Evolutionary conservation across 169 alveolate genomes (phyloP), one percentile per base, ranked within the genome.

Genomic region (Plasmodium inui): DNA sequence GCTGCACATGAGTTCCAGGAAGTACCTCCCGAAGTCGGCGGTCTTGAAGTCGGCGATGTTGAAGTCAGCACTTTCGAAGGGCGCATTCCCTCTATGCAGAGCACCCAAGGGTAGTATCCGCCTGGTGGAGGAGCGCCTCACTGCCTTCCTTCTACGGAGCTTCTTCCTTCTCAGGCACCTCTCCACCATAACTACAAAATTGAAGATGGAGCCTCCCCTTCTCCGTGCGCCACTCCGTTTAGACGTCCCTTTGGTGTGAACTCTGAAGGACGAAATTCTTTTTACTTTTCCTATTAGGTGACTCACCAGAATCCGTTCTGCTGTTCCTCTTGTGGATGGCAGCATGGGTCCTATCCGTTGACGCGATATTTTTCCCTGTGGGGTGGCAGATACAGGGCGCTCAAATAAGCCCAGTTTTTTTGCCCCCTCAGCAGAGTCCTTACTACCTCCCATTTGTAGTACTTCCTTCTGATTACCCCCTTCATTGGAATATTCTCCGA

Each of bases 1-100:
- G 32, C 55, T 57, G 46, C 61, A 78, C 50, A 88, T 88, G 26
- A 88, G 44, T 32, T 88, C 82, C n/a, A 34, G 67, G 22, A 88
- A 78, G 37, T 88, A 32, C 28, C 71, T 50, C 17, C 61, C 89
- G 30, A 88, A 88, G 37, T 55, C 41, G 8, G 19, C 17, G 28
- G 17, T 86, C 8, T 50, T 2, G 8, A 50, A 3, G 32, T 28
- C 30, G 10, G 26, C 30, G 4, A n/a, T 74, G 6, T 82, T 82
- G 9, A 79, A 26, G 28, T 37, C n/a, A 9, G 2, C 17, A 1
- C 4, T 50, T 3, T 50, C 12, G 19, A 50, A 14, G 61, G 2
- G 61, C 7, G 7, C 22, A 14, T 14, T 3, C 0, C 9, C 22
- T 0, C 19, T 14, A 0, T 74, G 83, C 7, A n/a, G 57, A 32